Evolutionary conservation across 2,329 filamentous ascomycete species (phyloP).

Genomic region (Fusarium cicatricum): DNA sequence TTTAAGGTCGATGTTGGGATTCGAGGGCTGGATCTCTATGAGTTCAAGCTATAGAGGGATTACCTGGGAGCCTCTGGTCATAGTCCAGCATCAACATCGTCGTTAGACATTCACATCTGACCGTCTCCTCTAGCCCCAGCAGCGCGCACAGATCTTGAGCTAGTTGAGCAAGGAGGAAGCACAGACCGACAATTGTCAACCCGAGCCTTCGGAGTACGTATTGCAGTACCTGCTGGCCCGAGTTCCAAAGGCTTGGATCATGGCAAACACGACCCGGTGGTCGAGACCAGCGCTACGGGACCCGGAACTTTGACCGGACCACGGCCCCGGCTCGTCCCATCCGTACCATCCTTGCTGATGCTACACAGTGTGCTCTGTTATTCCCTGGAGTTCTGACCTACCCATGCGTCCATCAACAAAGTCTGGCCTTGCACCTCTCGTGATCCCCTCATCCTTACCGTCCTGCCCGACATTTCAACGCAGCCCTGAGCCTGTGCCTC

Average conservation of each 20-base stretch:
- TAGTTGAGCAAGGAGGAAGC: conserved; percentile 8
- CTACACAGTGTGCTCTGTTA: conserved; percentile 28
- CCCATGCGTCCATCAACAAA: background rate
- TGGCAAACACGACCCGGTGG: background rate
- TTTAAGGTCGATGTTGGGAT: conserved; percentile 83
- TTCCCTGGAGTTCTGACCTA: conserved; percentile 8
- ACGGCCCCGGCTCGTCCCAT: conserved; percentile 21
- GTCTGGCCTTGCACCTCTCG: background rate
- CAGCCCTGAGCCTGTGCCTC: background rate
- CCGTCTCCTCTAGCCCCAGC: background rate
- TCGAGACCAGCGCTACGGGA: conserved; percentile 4
- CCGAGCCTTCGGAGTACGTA: background rate
- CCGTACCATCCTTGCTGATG: conserved; percentile 6
- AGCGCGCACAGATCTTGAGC: conserved; percentile 6
- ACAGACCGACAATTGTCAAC: conserved; percentile 21
- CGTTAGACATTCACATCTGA: background rate
- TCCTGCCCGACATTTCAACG: conserved; percentile 1
- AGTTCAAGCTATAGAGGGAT: conserved; percentile 63
- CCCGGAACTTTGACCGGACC: conserved; percentile 9
- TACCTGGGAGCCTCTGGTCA: background rate
- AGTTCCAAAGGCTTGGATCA: conserved; percentile 6
- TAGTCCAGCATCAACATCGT: background rate
- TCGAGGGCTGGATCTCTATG: conserved; percentile 67
- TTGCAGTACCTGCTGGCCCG: background rate
- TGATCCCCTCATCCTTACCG: background rate